These are phyloP conservation scores for Claviceps sp. DNA, from an alignment of 2,329 filamentous ascomycete species.

Conservation along the genomic window DNA sequence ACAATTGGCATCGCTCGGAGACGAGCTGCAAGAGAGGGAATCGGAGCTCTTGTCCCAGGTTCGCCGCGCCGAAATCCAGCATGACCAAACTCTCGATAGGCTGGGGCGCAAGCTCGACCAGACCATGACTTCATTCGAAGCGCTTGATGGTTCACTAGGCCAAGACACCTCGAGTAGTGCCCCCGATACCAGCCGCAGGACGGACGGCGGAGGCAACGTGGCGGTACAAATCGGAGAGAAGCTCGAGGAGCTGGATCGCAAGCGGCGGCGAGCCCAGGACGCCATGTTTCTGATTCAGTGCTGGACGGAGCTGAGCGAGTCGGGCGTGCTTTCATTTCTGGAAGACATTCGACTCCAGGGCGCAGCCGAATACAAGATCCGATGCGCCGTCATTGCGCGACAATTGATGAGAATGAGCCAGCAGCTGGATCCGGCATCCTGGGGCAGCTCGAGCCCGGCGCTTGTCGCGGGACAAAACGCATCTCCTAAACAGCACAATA, in stretches of 20 bases:
- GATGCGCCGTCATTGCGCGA: conserved; percentile 84
- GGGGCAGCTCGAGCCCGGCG: conserved; percentile 43
- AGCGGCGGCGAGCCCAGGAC: conserved; percentile 78
- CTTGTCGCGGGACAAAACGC: conserved; percentile 31
- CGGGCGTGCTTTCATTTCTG: conserved; percentile 71
- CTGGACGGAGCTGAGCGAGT: conserved; percentile 90
- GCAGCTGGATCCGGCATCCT: conserved; percentile 66
- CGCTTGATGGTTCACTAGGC: conserved; percentile 72
- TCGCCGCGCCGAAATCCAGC: conserved; percentile 78
- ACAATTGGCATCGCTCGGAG: conserved; percentile 56
- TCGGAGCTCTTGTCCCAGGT: conserved; percentile 85
- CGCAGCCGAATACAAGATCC: conserved; percentile 80
- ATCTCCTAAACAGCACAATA: conserved; percentile 43
- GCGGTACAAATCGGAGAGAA: conserved; percentile 91
- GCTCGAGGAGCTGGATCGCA: conserved; percentile 86
- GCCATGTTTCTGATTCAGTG: conserved; percentile 92
- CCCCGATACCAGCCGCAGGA: conserved; percentile 19
- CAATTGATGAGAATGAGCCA: conserved; percentile 92
- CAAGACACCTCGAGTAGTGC: conserved; percentile 29
- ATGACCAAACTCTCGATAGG: conserved; percentile 80
- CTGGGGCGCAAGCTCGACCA: conserved; percentile 81
- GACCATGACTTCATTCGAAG: conserved; percentile 84
- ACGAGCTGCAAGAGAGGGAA: conserved; percentile 79
- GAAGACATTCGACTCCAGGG: conserved; percentile 80
- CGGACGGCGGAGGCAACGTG: conserved; percentile 62